A percentile compares a stretch with the other conserved stretches of the same genome.
Conservation (phyloP, 805 yeast genomes). For the Suhomyces faveliae region DNA sequence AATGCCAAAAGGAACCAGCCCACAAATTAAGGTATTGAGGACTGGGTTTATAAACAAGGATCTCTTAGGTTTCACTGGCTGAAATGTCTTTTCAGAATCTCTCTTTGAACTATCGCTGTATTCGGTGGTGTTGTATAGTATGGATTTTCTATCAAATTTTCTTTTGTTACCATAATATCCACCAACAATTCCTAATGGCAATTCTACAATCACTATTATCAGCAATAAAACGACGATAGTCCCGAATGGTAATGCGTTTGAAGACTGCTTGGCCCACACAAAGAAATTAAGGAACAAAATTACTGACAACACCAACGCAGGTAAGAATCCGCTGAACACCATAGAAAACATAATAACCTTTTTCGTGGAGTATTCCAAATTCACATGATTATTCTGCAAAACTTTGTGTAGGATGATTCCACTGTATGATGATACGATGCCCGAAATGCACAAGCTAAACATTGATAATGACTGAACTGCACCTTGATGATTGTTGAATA, state of each 20-base stretch:
- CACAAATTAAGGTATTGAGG: conserved; percentile 48
- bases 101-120: background rate
- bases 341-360: conserved; percentile 20
- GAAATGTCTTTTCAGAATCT: background rate
- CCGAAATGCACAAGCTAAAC: conserved; percentile 62
- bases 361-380: conserved; percentile 16
- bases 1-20: conserved; percentile 74
- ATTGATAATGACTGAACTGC: conserved; percentile 63
- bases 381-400: conserved; percentile 44
- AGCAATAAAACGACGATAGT: conserved; percentile 61
- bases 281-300: conserved; percentile 61
- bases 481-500: conserved; percentile 67
- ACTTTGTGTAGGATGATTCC: conserved; percentile 62
- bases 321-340: conserved; percentile 38
- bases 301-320: conserved; percentile 49
- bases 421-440: conserved; percentile 69
- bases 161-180: conserved; percentile 50
- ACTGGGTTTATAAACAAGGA: conserved; percentile 24
- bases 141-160: conserved; percentile 23
- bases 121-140: conserved; percentile 8
- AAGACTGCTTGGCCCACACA: conserved; percentile 74
- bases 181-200: conserved; percentile 77
- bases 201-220: conserved; percentile 61
- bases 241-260: conserved; percentile 76
- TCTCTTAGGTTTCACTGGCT: background rate